These are phyloP conservation scores for Auxenochlorella pyrenoidosa DNA, from an alignment of 139 green algal genomes.

Conservation along the genomic window DNA sequence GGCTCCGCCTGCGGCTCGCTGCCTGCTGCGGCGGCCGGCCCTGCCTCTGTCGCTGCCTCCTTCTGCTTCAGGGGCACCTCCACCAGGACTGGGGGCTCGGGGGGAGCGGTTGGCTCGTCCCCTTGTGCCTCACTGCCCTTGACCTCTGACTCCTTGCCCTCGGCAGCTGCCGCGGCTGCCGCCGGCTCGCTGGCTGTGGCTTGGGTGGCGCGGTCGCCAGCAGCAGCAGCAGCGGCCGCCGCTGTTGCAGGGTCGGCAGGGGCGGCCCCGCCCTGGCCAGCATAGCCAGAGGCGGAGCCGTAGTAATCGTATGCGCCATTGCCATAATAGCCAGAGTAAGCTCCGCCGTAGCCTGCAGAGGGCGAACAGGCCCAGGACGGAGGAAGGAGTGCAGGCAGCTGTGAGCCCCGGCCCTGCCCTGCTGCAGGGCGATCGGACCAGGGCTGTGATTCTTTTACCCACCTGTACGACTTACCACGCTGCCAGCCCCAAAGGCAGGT, in stretches of 20 bases:
- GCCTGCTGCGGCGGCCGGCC: not conserved
- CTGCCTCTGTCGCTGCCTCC: not conserved
- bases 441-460: not conserved
- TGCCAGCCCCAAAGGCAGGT: too few species aligned
- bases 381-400: too few species aligned
- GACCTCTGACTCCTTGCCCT: not conserved
- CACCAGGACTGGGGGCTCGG: not conserved
- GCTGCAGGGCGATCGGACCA: too few species aligned
- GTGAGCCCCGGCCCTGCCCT: too few species aligned
- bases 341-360: not conserved
- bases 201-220: not conserved
- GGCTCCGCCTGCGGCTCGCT: not conserved
- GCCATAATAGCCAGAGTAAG: not conserved
- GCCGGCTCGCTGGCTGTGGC: not conserved
- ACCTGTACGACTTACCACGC: not conserved
- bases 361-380: not conserved
- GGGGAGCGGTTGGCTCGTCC: too few species aligned
- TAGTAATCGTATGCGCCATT: constrained; percentile 19
- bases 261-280: not conserved
- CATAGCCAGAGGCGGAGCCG: not conserved
- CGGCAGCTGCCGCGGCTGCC: not conserved
- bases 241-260: not conserved
- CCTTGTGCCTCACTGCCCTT: not conserved
- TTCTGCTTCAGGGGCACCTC: constrained; percentile 2
- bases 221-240: not conserved